These are phyloP conservation scores for Tetrapisispora phaffii DNA, from an alignment of 805 yeast species.

Conservation along the genomic window DNA sequence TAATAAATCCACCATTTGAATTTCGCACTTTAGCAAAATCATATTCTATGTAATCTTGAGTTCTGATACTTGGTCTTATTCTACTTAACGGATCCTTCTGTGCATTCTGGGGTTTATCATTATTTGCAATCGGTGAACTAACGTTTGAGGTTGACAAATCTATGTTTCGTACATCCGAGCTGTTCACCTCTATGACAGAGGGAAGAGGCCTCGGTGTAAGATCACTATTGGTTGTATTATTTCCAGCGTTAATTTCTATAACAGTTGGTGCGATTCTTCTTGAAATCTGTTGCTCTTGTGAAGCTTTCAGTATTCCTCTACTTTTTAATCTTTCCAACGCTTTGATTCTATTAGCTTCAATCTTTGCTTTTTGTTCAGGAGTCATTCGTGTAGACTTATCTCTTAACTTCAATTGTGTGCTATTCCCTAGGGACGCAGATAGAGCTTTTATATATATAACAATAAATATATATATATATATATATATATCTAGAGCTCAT, in stretches of 20 bases:
- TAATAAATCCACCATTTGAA: slow-evolving; percentile 74
- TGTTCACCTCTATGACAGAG: not conserved
- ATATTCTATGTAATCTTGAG: slow-evolving; percentile 65
- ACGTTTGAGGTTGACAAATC: not conserved
- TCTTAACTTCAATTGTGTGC: no score
- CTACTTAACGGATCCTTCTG: slow-evolving; percentile 18
- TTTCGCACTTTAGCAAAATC: slow-evolving; percentile 90
- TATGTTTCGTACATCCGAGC: not conserved
- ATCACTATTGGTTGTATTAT: not conserved
- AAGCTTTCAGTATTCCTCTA: slow-evolving; percentile 30
- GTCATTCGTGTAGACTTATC: slow-evolving; percentile 12
- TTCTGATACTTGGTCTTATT: slow-evolving; percentile 41
- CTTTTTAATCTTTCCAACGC: slow-evolving; percentile 51
- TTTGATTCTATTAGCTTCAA: slow-evolving; percentile 50
- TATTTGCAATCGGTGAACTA: not conserved
- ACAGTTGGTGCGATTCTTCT: slow-evolving; percentile 12
- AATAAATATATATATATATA: no score
- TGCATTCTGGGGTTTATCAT: not conserved
- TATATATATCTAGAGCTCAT: no score
- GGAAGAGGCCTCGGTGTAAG: not conserved
- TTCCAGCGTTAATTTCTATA: not conserved
- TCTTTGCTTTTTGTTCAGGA: slow-evolving; percentile 27
- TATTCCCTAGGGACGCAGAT: no score
- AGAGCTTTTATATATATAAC: no score
- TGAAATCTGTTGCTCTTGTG: slow-evolving; percentile 16